Evolutionary conservation across 345 rosid genomes (phyloP).

Genomic region (Lepidium sativum): DNA sequence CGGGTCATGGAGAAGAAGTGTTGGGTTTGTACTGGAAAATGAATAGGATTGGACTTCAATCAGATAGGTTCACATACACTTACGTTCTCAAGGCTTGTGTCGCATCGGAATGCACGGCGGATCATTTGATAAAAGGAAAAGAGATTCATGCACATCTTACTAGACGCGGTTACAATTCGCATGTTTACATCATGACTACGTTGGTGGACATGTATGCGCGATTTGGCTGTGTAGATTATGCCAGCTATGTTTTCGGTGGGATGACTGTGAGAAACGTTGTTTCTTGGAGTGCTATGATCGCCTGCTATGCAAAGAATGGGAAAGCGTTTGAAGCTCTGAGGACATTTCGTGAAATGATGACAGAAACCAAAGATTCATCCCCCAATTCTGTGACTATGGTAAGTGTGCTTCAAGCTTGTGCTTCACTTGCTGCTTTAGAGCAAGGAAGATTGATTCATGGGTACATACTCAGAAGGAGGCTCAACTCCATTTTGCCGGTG

Average conservation of each 20-base stretch:
- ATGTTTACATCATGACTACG: conserved; percentile 75
- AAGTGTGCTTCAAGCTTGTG: conserved; percentile 92
- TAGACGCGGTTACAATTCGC: conserved; percentile 47
- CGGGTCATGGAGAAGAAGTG: conserved; percentile 71
- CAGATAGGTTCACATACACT: conserved; percentile 84
- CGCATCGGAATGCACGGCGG: conserved; percentile 35
- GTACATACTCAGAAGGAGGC: conserved; percentile 61
- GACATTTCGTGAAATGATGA: conserved; percentile 60
- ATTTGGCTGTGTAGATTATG: conserved; percentile 49
- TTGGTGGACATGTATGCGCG: conserved; percentile 85
- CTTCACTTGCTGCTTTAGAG: conserved; percentile 70
- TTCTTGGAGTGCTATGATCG: conserved; percentile 92
- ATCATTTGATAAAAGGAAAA: conserved; percentile 45
- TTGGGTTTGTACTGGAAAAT: conserved; percentile 53
- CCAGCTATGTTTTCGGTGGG: conserved; percentile 47
- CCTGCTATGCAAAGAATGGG: conserved; percentile 63
- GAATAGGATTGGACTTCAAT: conserved; percentile 43
- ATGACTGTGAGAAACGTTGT: conserved; percentile 66
- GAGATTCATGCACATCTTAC: conserved; percentile 78
- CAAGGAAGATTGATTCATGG: conserved; percentile 84
- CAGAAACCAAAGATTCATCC: conserved; percentile 32
- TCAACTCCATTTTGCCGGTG: conserved; percentile 70
- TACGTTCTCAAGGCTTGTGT: conserved; percentile 86
- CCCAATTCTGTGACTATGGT: conserved; percentile 84
- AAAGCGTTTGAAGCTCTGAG: conserved; percentile 60